phyloP scores from a whole-genome alignment of 768 basidiomycete species.

The Tubosaeta brunneosetosa region DNA sequence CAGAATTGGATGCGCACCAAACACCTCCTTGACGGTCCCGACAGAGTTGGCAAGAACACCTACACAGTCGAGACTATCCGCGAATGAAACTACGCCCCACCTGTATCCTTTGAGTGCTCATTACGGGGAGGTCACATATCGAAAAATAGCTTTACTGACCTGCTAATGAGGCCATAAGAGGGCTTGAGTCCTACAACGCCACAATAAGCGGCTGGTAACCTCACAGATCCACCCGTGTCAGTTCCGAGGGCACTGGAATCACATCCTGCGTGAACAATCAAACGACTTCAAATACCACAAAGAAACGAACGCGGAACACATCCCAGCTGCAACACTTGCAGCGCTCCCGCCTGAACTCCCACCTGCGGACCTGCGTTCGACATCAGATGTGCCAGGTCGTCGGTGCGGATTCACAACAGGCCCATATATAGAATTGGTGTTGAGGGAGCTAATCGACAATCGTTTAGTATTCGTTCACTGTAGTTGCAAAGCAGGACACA shows the following conservation, averaged over 20 bases:
- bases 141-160: constrained; percentile 41
- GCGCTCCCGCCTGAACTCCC: constrained; percentile 96
- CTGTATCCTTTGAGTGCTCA: constrained; percentile 35
- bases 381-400: constrained; percentile 10
- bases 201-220: constrained; percentile 92
- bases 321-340: constrained; percentile 80
- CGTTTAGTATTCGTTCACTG: background rate
- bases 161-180: constrained; percentile 86
- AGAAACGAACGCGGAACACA: constrained; percentile 74
- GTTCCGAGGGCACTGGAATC: constrained; percentile 69
- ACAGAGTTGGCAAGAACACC: constrained; percentile 69
- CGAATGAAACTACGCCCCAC: constrained; percentile 89
- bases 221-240: constrained; percentile 92
- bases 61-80: constrained; percentile 93
- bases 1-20: constrained; percentile 41
- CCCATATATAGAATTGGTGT: constrained; percentile 67
- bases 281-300: background rate
- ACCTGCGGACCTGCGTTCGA: constrained; percentile 64
- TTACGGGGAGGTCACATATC: background rate
- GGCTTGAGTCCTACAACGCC: constrained; percentile 92
- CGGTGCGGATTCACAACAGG: constrained; percentile 75
- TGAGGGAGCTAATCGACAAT: constrained; percentile 56
- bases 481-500: constrained; percentile 34
- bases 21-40: constrained; percentile 46
- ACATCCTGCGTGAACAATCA: background rate